Conservation (phyloP, 2,329 filamentous ascomycete genomes). For the Waltergamsia citrina region DNA sequence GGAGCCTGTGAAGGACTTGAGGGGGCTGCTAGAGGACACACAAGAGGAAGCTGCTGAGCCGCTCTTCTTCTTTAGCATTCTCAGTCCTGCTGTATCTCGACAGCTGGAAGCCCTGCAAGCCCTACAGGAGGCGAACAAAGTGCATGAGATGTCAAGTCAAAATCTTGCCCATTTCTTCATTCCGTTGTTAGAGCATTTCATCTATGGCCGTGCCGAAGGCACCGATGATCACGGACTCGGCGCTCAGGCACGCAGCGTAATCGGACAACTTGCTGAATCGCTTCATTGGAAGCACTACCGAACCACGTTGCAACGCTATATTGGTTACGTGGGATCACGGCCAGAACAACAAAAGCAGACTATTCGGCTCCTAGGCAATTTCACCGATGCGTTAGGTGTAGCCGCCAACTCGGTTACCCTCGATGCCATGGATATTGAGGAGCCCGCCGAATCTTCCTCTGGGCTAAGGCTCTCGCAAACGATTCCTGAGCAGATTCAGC, state of each 20-base stretch:
- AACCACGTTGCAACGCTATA: slow-evolving; percentile 73
- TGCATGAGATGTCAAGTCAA: slow-evolving; percentile 57
- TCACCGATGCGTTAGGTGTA: slow-evolving; percentile 66
- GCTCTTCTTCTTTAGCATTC: slow-evolving; percentile 86
- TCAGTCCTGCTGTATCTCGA: slow-evolving; percentile 81
- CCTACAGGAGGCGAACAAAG: slow-evolving; percentile 58
- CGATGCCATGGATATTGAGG: slow-evolving; percentile 34
- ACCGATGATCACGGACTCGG: slow-evolving; percentile 76
- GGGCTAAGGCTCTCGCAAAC: slow-evolving; percentile 47
- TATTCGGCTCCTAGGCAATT: slow-evolving; percentile 69
- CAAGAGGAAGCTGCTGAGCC: slow-evolving; percentile 56
- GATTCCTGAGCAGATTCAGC: slow-evolving; percentile 56
- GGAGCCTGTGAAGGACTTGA: slow-evolving; percentile 64
- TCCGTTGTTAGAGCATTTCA: slow-evolving; percentile 87
- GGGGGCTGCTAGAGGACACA: slow-evolving; percentile 49
- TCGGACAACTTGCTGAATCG: slow-evolving; percentile 64
- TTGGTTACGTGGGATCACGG: slow-evolving; percentile 71
- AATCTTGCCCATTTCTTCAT: slow-evolving; percentile 84
- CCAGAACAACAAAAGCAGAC: slow-evolving; percentile 79
- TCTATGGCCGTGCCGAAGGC: slow-evolving; percentile 68
- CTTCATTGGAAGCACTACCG: slow-evolving; percentile 89
- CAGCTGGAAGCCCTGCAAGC: slow-evolving; percentile 76
- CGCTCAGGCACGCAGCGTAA: slow-evolving; percentile 74
- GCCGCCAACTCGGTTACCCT: slow-evolving; percentile 20
- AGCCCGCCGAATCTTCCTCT: slow-evolving; percentile 13